Evolutionary conservation across 2,329 filamentous ascomycete genomes (phyloP).

Genomic region (Fonsecaea pugnacius): DNA sequence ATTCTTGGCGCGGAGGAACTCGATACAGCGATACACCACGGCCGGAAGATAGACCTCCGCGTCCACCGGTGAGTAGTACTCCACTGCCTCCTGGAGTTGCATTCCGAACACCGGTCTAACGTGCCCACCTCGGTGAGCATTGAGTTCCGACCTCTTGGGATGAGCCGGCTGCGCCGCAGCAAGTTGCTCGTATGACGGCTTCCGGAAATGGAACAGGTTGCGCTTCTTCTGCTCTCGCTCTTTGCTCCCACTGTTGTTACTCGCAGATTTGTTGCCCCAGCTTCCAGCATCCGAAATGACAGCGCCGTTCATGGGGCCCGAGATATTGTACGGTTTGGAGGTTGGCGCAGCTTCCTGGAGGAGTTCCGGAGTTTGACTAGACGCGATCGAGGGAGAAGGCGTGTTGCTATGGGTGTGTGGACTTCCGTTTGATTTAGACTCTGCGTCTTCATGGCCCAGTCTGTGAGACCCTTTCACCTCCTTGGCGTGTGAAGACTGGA

Average conservation of each 20-base stretch:
- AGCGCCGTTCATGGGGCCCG: conserved; percentile 80
- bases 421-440: conserved; percentile 24
- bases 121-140: conserved; percentile 28
- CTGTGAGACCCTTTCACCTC: conserved; percentile 32
- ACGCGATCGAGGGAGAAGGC: conserved; percentile 43
- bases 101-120: conserved; percentile 80
- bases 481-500: conserved; percentile 32
- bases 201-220: conserved; percentile 37
- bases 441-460: conserved; percentile 19
- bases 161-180: conserved; percentile 18
- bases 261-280: conserved; percentile 76
- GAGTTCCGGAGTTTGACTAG: conserved; percentile 40
- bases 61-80: conserved; percentile 73
- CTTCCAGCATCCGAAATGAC: conserved; percentile 80
- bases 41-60: conserved; percentile 79
- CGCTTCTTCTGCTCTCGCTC: conserved; percentile 46
- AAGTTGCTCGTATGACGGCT: conserved; percentile 32
- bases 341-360: conserved; percentile 26
- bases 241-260: conserved; percentile 62
- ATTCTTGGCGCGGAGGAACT: conserved; percentile 83
- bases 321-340: conserved; percentile 65
- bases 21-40: conserved; percentile 92
- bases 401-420: conserved; percentile 35
- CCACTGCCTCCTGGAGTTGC: conserved; percentile 81
- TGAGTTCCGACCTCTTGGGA: conserved; percentile 23